Evolutionary conservation across 495 filamentous ascomycete genomes (phyloP), one percentile per base, ranked within the genome.

Genomic region (Penicillium canariense): DNA sequence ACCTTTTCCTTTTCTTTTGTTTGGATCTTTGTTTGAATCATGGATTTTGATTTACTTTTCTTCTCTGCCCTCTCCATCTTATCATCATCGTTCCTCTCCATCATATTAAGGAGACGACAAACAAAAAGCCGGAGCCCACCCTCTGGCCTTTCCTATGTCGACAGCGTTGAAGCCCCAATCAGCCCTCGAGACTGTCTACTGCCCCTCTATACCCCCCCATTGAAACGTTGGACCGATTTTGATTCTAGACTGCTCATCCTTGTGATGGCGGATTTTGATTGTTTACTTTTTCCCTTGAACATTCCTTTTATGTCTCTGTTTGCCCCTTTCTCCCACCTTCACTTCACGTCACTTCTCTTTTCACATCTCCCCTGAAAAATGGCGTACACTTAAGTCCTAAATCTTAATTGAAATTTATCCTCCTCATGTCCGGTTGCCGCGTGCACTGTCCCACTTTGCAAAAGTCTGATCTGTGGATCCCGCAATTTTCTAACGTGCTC

Each of bases 391-490:
- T 38, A 55, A 54, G 42, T 47, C 46, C 54, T 53, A 62, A 60
- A 65, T 60, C 30, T 60, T 46, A 58, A 62, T 56, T 30, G 51
- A 57, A 51, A 38, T 56, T 60, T 50, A 54, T 23, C 22, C 34
- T 32, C 2, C 15, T 38, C 15, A 18, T 55, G 46, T 54, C 23
- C 38, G 6, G 17, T 40, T 52, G 38, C 22, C 38, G 34, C 27
- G 26, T 39, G 27, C 22, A 9, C 23, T 27, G 49, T 20, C 18
- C 27, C 36, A 35, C 18, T 10, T 2, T 46, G 20, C 5, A 46
- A 31, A n/a, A 6, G 43, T 8, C n/a, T 2, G 15, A 10, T 2
- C 1, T 46, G 43, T 30, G 31, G 46, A 49, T n/a, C n/a, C 20
- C 14, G 42, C 26, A 27, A 45, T 23, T 46, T 7, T 54, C 61